A percentile compares a stretch with the other conserved stretches of the same genome.
Conservation (phyloP, 2,329 filamentous ascomycete species). For the Neopestalotiopsis clavispora region DNA sequence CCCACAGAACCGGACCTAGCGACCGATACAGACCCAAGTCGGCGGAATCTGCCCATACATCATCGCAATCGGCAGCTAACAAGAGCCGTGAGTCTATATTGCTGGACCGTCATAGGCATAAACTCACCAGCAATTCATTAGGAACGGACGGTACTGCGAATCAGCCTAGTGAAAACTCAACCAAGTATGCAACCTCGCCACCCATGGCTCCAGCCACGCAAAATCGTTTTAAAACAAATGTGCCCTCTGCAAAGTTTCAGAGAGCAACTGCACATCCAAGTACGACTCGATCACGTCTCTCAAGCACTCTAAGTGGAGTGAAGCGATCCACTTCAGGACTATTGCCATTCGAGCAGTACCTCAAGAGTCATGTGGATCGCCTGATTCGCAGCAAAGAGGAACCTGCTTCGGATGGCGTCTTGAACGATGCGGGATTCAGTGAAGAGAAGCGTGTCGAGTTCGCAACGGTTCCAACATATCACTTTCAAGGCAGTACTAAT, state of each 20-base stretch:
- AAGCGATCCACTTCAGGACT: slow-evolving; percentile 20
- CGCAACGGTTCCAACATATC: neutral
- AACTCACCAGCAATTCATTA: slow-evolving; percentile 18
- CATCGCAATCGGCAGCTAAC: slow-evolving; percentile 8
- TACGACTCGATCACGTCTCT: neutral
- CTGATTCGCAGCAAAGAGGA: slow-evolving; percentile 39
- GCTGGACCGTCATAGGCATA: too few relatives aligned
- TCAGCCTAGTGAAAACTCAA: slow-evolving; percentile 39
- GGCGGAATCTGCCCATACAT: slow-evolving; percentile 7
- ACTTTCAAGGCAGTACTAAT: slow-evolving; percentile 36
- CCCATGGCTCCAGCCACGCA: slow-evolving; percentile 2
- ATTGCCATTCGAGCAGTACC: slow-evolving; percentile 44
- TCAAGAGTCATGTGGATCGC: slow-evolving; percentile 41
- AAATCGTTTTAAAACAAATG: slow-evolving; percentile 5
- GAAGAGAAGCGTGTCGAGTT: neutral
- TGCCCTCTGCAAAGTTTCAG: slow-evolving; percentile 8
- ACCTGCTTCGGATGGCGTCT: slow-evolving; percentile 14
- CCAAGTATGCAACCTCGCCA: slow-evolving; percentile 51
- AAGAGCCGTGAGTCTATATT: neutral
- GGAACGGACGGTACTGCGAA: slow-evolving; percentile 25
- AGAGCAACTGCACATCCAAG: neutral
- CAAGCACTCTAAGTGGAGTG: slow-evolving; percentile 36
- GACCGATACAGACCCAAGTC: slow-evolving; percentile 28
- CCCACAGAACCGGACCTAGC: slow-evolving; percentile 25
- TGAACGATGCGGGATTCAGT: slow-evolving; percentile 14